Conservation (phyloP, 169 alveolate species). For the Eimeria mitis region DNA sequence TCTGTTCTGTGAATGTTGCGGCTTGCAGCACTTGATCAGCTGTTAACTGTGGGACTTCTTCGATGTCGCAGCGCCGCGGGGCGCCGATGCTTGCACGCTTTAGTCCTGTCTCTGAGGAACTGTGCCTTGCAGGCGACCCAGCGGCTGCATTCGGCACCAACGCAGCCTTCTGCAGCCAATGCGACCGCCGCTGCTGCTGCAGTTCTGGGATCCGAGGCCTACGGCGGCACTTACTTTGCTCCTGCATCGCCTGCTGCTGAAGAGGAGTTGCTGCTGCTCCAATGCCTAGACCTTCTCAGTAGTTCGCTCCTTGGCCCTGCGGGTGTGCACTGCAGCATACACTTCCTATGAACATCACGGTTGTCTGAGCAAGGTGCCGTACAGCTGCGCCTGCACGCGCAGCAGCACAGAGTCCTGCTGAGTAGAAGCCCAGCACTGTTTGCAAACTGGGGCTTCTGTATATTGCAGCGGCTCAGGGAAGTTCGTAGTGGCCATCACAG, state of each 20-base stretch:
- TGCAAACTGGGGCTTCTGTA: background rate
- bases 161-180: constrained; percentile 43
- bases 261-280: constrained; percentile 63
- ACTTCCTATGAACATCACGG: background rate
- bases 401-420: background rate
- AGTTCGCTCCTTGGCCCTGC: constrained; percentile 56
- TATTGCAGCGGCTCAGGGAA: background rate
- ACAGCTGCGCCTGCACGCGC: background rate
- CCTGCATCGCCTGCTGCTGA: constrained; percentile 72
- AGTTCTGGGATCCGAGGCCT: constrained; percentile 58
- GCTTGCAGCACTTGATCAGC: constrained; percentile 62
- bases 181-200: constrained; percentile 67
- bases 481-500: background rate
- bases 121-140: constrained; percentile 73
- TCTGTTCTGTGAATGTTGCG: background rate
- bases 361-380: background rate
- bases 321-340: constrained; percentile 12
- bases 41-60: constrained; percentile 54
- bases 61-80: constrained; percentile 76
- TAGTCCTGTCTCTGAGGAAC: constrained; percentile 30
- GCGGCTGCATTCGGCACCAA: constrained; percentile 56
- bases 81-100: constrained; percentile 61
- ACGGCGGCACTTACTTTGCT: constrained; percentile 47
- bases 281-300: constrained; percentile 58
- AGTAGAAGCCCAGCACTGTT: background rate